Evolutionary conservation across 1,139 yeast species (phyloP).

Genomic region (Maudiozyma humilis): DNA sequence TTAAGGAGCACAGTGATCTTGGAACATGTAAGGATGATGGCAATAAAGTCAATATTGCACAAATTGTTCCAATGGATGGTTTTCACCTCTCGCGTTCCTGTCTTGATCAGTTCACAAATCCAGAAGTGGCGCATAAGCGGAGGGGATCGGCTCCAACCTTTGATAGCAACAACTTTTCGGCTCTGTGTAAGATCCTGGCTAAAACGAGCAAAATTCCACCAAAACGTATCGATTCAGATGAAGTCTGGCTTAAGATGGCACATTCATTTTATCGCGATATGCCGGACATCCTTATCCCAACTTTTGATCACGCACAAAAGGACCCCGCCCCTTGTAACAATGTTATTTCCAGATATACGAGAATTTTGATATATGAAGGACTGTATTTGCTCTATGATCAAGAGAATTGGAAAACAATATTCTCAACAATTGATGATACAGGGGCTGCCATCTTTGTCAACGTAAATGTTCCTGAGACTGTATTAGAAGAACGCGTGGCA

Average conservation of each 20-base stretch:
- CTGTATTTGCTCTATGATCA: constrained; percentile 47
- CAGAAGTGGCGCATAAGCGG: constrained; percentile 49
- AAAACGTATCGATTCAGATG: background rate
- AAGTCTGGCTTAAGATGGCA: constrained; percentile 14
- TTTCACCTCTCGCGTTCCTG: constrained; percentile 61
- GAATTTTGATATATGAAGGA: constrained; percentile 55
- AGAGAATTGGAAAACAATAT: constrained; percentile 44
- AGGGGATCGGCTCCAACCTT: constrained; percentile 87
- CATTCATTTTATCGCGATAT: constrained; percentile 19
- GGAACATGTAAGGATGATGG: too few relatives aligned
- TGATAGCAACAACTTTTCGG: constrained; percentile 47
- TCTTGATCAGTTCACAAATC: constrained; percentile 44
- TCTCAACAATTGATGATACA: constrained; percentile 17
- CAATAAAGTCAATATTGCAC: constrained; percentile 27
- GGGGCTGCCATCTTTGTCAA: constrained; percentile 26
- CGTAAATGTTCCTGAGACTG: constrained; percentile 37
- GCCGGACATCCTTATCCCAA: constrained; percentile 48
- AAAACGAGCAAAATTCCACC: constrained; percentile 22
- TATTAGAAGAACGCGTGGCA: constrained; percentile 53
- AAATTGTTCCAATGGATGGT: constrained; percentile 67
- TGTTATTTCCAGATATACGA: constrained; percentile 35
- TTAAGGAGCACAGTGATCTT: too few relatives aligned
- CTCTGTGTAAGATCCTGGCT: constrained; percentile 28
- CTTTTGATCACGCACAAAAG: constrained; percentile 63
- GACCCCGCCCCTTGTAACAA: constrained; percentile 52